Evolutionary conservation across 257 asterid species (phyloP).

Genomic region (Nicotiana obtusifolia): DNA sequence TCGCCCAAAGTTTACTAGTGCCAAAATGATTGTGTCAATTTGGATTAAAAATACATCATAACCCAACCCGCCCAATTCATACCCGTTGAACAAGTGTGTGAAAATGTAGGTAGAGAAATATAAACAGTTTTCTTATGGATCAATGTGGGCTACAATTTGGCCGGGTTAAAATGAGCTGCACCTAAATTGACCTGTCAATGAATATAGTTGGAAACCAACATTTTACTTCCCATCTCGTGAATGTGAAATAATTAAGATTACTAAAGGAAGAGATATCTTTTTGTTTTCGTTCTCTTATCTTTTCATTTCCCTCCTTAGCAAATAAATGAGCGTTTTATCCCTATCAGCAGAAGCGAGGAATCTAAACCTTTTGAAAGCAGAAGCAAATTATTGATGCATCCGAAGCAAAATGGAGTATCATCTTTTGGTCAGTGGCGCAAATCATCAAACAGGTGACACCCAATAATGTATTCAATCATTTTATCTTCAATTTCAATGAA

Average conservation of each 20-base stretch:
- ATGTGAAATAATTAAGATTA: neutral
- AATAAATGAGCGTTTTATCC: neutral
- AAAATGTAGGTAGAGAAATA: neutral
- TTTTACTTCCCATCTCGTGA: neutral
- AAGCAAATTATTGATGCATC: too few species aligned
- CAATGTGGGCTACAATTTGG: neutral
- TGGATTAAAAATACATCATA: too few species aligned
- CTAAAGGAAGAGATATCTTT: neutral
- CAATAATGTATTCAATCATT: neutral
- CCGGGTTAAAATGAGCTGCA: neutral
- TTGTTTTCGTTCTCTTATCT: neutral
- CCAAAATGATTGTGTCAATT: too few species aligned
- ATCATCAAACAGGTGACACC: conserved; percentile 1
- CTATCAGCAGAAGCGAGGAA: neutral
- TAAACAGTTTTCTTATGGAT: neutral
- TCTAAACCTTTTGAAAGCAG: too few species aligned
- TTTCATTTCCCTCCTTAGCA: neutral
- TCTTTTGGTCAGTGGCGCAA: neutral
- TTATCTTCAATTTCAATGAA: neutral
- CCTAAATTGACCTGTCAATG: neutral
- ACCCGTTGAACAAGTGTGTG: neutral
- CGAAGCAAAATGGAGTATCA: too few species aligned
- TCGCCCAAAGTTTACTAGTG: too few species aligned
- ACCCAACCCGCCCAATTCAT: too few species aligned
- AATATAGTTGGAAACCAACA: neutral